A percentile compares a stretch with the other conserved stretches of the same genome.
Evolutionary conservation across 1,284 basidiomycete species (phyloP).

Genomic region (Trichosporon ovoides): DNA sequence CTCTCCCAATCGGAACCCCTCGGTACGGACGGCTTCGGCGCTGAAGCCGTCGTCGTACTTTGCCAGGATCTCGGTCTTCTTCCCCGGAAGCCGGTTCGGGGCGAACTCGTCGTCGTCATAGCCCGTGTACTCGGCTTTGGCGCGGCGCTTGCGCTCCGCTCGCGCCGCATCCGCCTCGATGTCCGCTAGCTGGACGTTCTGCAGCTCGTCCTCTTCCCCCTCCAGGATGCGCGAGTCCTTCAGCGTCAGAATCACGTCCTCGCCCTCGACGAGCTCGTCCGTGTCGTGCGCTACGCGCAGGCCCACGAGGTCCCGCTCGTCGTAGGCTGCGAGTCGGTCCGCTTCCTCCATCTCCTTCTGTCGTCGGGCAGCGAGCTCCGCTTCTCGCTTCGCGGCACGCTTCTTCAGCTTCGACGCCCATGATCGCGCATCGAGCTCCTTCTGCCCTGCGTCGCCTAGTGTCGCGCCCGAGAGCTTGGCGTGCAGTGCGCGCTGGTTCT

Average conservation of each 20-base stretch:
- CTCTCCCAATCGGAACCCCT: not conserved
- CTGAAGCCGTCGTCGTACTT: constrained; percentile 90
- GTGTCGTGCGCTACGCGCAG: constrained; percentile 95
- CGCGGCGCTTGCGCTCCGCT: constrained; percentile 78
- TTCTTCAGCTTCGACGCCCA: constrained; percentile 89
- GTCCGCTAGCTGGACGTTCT: constrained; percentile 89
- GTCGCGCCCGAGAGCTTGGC: constrained; percentile 83
- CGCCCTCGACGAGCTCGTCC: constrained; percentile 83
- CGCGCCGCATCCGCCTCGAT: constrained; percentile 62
- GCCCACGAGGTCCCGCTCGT: constrained; percentile 74
- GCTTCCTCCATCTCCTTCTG: constrained; percentile 71
- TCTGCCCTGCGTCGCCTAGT: constrained; percentile 73
- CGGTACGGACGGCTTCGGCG: constrained; percentile 58
- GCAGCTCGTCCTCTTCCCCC: constrained; percentile 95
- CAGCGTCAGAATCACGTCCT: constrained; percentile 89
- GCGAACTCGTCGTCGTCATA: constrained; percentile 95
- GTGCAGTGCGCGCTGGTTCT: constrained; percentile 61
- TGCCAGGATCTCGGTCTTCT: constrained; percentile 75
- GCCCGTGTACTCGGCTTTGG: constrained; percentile 76
- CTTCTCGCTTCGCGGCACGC: constrained; percentile 75
- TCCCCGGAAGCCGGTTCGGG: constrained; percentile 60
- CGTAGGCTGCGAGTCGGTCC: constrained; percentile 74
- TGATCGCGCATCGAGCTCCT: constrained; percentile 57
- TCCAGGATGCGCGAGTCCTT: constrained; percentile 92
- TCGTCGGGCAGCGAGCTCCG: constrained; percentile 65